A percentile compares a stretch with the other conserved stretches of the same genome.
Conservation (phyloP, 352 stramenopile genomes). For the Globisporangium orthogonon region DNA sequence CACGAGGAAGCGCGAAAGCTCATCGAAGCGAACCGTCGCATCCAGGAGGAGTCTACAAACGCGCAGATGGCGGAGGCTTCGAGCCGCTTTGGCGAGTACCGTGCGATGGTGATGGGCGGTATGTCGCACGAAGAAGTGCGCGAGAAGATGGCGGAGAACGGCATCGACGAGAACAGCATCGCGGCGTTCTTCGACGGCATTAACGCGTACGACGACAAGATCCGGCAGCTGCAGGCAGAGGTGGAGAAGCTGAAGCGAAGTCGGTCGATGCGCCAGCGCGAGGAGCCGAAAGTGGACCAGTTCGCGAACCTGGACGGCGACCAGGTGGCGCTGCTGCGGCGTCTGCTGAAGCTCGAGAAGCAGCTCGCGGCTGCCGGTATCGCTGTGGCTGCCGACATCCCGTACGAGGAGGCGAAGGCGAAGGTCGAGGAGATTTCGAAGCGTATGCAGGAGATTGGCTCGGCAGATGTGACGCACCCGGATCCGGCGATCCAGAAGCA, state of each 20-base stretch:
- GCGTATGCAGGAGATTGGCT: constrained; percentile 91
- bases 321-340: constrained; percentile 73
- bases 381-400: constrained; percentile 89
- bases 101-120: constrained; percentile 68
- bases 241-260: constrained; percentile 76
- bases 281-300: constrained; percentile 63
- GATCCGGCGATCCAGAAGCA: constrained; percentile 75
- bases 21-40: constrained; percentile 81
- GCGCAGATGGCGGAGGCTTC: constrained; percentile 28
- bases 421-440: constrained; percentile 89
- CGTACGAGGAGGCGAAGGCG: constrained; percentile 88
- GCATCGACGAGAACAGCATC: constrained; percentile 66
- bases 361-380: constrained; percentile 82
- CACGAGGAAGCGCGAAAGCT: constrained; percentile 77
- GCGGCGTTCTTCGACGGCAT: constrained; percentile 80
- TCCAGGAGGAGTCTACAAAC: constrained; percentile 52
- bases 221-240: constrained; percentile 71
- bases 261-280: constrained; percentile 34
- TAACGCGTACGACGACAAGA: constrained; percentile 81
- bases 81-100: constrained; percentile 58
- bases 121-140: constrained; percentile 62
- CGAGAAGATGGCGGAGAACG: constrained; percentile 70
- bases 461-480: constrained; percentile 84
- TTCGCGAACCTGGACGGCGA: constrained; percentile 68
- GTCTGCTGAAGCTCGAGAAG: constrained; percentile 79